Evolutionary conservation across 2,329 filamentous ascomycete genomes (phyloP), one percentile per base, ranked within the genome.

Genomic region (Xylaria hypoxylon): DNA sequence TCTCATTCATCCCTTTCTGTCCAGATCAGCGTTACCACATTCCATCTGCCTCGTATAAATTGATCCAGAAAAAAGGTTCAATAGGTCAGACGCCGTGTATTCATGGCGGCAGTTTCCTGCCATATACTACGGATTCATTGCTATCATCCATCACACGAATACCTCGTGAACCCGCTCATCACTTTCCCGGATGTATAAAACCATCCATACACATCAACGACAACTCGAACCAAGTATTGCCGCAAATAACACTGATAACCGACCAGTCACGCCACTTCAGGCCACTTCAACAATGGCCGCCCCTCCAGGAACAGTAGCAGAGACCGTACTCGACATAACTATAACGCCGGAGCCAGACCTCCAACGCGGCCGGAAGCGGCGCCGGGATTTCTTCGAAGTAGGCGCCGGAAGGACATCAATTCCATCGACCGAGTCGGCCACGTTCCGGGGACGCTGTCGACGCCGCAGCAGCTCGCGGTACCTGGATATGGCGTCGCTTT

Each of bases 391-490:
- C 31, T 71, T 74, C 11, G 73, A 72, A 17, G 67, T 73, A 26
- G 53, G 75, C 22, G 65, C 70, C 10, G 60, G 73, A 61, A 67
- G 71, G 55, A 58, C 73, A 13, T 72, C 77, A 45, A 64, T 75
- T n/a, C 72, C 76, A 4, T 79, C 80, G 5, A 73, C 75, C 40
- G 78, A 80, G 50, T 81, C 80, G 48, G 76, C 78, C 58, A 81
- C 78, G 1, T 78, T 80, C 56, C 78, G 81, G 40, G 81, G 81
- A 19, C 80, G 81, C n/a, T 77, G 77, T 60, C 76, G 80, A 19
- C 72, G 79, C 64, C 79, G 80, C 38, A 82, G 80, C 17, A 75
- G 75, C 7, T 79, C 79, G 22, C 69, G 77, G 50, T 68, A 64
- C 47, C 38, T 78, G 10, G 73, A 77, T 52, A 42, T 70, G 38